Conservation (phyloP, 2,329 filamentous ascomycete species). For the Stachybotrys echinatus region DNA sequence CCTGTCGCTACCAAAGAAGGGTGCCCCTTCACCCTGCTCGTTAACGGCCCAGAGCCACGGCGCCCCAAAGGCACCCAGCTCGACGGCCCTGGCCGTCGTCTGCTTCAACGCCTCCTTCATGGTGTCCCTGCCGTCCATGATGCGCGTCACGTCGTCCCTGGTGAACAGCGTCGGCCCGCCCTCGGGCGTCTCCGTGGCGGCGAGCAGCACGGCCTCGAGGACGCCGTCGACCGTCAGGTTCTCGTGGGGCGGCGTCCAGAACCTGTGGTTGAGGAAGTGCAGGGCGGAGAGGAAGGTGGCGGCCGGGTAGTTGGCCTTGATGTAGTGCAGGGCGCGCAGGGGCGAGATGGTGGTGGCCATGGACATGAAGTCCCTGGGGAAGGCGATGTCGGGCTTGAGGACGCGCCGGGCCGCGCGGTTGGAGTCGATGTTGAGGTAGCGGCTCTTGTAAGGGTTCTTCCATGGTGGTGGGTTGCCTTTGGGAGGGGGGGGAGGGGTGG, state of each 20-base stretch:
- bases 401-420: conserved; percentile 31
- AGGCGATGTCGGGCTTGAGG: conserved; percentile 27
- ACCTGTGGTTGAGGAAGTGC: conserved; percentile 48
- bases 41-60: conserved; percentile 71
- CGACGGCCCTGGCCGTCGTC: conserved; percentile 56
- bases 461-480: conserved; percentile 72
- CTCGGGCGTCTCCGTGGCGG: conserved; percentile 19
- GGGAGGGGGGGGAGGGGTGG: too few relatives aligned
- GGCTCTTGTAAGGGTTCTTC: conserved; percentile 62
- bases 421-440: conserved; percentile 42
- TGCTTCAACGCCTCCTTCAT: conserved; percentile 41
- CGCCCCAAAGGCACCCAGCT: conserved; percentile 66
- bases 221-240: conserved; percentile 55
- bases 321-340: conserved; percentile 60
- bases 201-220: conserved; percentile 34
- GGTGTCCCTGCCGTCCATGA: conserved; percentile 48
- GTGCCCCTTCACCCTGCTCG: conserved; percentile 50
- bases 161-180: conserved; percentile 37
- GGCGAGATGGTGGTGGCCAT: conserved; percentile 44
- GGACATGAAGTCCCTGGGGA: conserved; percentile 39
- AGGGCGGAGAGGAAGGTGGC: conserved; percentile 48
- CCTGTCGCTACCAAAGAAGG: conserved; percentile 75
- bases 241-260: conserved; percentile 56
- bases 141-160: conserved; percentile 44
- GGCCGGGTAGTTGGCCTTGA: conserved; percentile 52